Conservation (phyloP, 345 rosid genomes). For the Lepidium africanum region DNA sequence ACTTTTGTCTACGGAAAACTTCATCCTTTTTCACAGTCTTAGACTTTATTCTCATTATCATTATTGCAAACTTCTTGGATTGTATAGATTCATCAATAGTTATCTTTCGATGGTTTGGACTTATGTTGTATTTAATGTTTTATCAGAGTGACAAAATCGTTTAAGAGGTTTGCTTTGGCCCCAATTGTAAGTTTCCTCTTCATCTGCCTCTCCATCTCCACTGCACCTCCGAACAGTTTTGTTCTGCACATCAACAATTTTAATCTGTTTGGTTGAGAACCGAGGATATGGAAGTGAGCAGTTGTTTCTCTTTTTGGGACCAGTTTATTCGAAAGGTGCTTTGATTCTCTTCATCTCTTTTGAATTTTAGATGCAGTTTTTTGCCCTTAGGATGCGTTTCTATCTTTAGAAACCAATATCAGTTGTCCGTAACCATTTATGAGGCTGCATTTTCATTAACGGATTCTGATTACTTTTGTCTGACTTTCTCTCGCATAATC, state of each 20-base stretch:
- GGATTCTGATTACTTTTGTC: not conserved
- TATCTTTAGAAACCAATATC: not conserved
- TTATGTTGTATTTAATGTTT: not conserved
- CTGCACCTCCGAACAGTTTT: not conserved
- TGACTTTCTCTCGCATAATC: not conserved
- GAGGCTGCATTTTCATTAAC: not conserved
- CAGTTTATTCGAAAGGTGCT: slow-evolving; percentile 4
- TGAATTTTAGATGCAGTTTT: not conserved
- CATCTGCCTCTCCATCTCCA: not conserved
- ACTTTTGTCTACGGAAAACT: not conserved
- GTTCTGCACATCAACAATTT: not conserved
- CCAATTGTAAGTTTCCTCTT: not conserved
- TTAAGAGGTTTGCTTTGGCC: not conserved
- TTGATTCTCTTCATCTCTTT: not conserved
- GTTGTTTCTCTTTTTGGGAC: not conserved
- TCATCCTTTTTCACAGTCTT: not conserved
- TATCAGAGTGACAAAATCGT: not conserved
- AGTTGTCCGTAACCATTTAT: not conserved
- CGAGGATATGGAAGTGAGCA: slow-evolving; percentile 10
- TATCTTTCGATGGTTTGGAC: not conserved
- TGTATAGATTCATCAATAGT: not conserved
- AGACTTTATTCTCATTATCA: not conserved
- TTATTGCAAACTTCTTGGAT: not conserved
- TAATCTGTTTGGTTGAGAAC: not conserved
- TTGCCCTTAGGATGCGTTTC: not conserved